Percentiles rank a stretch among this genome's conserved stretches.
phyloP scores from a whole-genome alignment of 1,284 basidiomycete genomes.

The Stereum hirsutum region DNA sequence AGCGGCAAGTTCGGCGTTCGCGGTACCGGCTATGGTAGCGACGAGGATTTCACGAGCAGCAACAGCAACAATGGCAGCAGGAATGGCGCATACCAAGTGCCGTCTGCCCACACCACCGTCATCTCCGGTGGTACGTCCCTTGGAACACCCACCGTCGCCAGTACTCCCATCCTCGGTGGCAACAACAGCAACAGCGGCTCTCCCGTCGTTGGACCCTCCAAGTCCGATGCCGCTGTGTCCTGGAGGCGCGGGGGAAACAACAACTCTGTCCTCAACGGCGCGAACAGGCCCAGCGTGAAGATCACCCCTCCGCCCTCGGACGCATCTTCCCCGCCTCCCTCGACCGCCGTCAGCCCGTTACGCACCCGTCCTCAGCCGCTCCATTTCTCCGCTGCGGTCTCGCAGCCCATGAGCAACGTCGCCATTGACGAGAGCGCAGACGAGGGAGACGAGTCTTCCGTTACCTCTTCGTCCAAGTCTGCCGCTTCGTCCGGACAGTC shows the following conservation, averaged over 20 bases:
- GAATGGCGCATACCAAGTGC: constrained; percentile 17
- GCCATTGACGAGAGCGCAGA: constrained; percentile 48
- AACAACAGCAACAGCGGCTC: constrained; percentile 8
- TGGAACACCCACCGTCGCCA: constrained; percentile 39
- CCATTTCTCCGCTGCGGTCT: constrained; percentile 44
- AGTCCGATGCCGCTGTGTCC: constrained; percentile 65
- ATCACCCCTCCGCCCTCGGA: constrained; percentile 63
- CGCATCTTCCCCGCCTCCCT: constrained; percentile 40
- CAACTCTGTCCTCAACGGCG: constrained; percentile 57
- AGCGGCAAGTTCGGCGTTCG: constrained; percentile 70
- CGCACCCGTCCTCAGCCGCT: constrained; percentile 63
- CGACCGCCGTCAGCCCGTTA: constrained; percentile 16
- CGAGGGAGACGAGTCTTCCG: constrained; percentile 44
- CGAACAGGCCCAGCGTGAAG: constrained; percentile 45
- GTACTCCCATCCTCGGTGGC: constrained; percentile 14
- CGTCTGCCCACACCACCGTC: constrained; percentile 49
- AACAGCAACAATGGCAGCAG: constrained; percentile 4
- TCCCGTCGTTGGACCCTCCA: constrained; percentile 37
- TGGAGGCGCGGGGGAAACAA: constrained; percentile 68
- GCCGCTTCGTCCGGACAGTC: constrained; percentile 35
- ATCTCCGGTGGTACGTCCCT: constrained; percentile 66
- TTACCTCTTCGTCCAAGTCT: constrained; percentile 38
- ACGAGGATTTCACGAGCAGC: constrained; percentile 36
- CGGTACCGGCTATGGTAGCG: constrained; percentile 27
- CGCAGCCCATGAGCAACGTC: constrained; percentile 49